These are phyloP conservation scores for Corylus avellana DNA, from an alignment of 306 rosid species.

Conservation along the genomic window DNA sequence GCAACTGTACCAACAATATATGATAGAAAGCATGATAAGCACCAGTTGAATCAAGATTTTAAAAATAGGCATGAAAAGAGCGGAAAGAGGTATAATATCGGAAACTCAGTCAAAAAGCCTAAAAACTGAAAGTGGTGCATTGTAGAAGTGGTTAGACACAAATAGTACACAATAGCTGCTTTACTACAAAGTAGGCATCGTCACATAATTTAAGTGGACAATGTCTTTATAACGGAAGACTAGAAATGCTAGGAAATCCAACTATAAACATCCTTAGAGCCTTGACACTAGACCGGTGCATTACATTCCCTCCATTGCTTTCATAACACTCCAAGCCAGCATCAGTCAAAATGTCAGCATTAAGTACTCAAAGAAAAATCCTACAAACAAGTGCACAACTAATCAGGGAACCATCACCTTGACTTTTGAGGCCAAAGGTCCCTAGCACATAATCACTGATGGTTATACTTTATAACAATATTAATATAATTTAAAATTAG, in stretches of 20 bases:
- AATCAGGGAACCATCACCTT: background rate
- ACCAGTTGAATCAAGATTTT: background rate
- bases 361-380: background rate
- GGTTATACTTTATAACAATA: no score
- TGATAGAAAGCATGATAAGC: background rate
- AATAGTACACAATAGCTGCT: background rate
- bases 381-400: background rate
- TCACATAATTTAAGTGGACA: no score
- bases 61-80: background rate
- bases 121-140: background rate
- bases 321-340: background rate
- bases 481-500: no score
- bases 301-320: background rate
- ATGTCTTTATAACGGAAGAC: background rate
- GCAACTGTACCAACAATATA: constrained; percentile 55
- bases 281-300: background rate
- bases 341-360: background rate
- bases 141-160: background rate
- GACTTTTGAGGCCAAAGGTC: background rate
- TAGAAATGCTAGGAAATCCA: background rate
- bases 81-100: background rate
- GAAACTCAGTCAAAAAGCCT: background rate
- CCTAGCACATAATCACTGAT: background rate
- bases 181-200: background rate
- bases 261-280: background rate